A percentile compares a stretch with the other conserved stretches of the same genome.
Evolutionary conservation across 371 early-diverging fungal species (phyloP).

Genomic region (Amoeboaphelidium protococcarum): DNA sequence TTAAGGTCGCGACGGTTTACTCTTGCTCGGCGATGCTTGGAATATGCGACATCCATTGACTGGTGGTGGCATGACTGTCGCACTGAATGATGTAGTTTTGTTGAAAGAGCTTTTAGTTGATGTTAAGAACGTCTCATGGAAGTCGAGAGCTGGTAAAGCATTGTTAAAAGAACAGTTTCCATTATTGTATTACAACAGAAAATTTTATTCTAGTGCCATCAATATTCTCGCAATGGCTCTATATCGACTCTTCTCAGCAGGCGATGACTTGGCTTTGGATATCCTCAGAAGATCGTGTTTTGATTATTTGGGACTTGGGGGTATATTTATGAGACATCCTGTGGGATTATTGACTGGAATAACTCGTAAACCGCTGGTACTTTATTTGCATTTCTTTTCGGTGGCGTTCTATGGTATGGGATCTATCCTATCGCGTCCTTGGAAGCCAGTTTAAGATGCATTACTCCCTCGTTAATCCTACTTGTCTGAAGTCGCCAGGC

Average conservation of each 20-base stretch:
- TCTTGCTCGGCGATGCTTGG: conserved; percentile 70
- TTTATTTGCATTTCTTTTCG: conserved; percentile 51
- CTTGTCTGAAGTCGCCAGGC: too few relatives aligned
- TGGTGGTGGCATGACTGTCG: conserved; percentile 90
- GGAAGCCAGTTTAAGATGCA: too few relatives aligned
- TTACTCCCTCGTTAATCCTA: too few relatives aligned
- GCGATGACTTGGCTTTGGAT: conserved; percentile 26
- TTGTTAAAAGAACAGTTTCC: conserved; percentile 22
- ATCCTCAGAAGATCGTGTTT: conserved; percentile 61
- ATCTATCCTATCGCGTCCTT: too few relatives aligned
- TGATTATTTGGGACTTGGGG: conserved; percentile 57
- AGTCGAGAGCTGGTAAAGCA: conserved; percentile 24
- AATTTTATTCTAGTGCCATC: conserved; percentile 40
- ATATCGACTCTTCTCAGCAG: conserved; percentile 54
- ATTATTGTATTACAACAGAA: conserved; percentile 22
- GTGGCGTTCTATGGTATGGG: conserved; percentile 35
- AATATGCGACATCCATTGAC: conserved; percentile 86
- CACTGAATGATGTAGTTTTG: conserved; percentile 55
- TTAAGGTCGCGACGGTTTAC: conserved; percentile 31
- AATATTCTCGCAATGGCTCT: conserved; percentile 73
- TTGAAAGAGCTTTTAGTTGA: conserved; percentile 23
- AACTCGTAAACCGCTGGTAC: conserved; percentile 27
- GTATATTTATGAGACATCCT: conserved; percentile 44
- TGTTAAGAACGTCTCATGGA: conserved; percentile 13
- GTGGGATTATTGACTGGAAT: conserved; percentile 55